phyloP scores from a whole-genome alignment of 2,329 filamentous ascomycete species.

The Xylariaceae sp. region DNA sequence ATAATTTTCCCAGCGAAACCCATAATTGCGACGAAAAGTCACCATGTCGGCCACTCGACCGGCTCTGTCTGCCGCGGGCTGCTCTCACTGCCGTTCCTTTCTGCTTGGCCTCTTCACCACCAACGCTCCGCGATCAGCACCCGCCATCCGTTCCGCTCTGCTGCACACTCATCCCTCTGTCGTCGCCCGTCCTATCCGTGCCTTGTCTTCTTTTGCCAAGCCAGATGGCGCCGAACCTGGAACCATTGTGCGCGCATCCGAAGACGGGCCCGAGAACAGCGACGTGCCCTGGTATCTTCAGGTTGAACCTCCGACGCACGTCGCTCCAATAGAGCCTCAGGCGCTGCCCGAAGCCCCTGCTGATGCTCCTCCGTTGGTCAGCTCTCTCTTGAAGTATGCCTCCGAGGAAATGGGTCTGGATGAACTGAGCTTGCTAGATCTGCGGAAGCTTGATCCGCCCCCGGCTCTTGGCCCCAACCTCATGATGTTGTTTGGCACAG shows the following conservation, averaged over 20 bases:
- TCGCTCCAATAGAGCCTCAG: slow-evolving; percentile 42
- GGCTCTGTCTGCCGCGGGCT: slow-evolving; percentile 26
- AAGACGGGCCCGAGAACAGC: slow-evolving; percentile 5
- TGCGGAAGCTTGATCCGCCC: slow-evolving; percentile 78
- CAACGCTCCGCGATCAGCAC: slow-evolving; percentile 13
- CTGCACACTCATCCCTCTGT: neutral
- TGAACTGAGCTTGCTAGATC: slow-evolving; percentile 71
- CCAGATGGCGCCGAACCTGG: neutral
- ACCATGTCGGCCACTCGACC: slow-evolving; percentile 27
- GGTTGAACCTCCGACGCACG: slow-evolving; percentile 55
- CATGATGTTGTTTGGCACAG: slow-evolving; percentile 88
- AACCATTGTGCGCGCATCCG: slow-evolving; percentile 2
- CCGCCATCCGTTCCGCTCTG: slow-evolving; percentile 14
- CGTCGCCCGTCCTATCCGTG: slow-evolving; percentile 12
- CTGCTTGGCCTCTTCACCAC: slow-evolving; percentile 28
- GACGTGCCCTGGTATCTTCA: slow-evolving; percentile 73
- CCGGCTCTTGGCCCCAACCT: slow-evolving; percentile 82
- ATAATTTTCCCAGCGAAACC: too few species aligned
- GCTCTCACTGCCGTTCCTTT: slow-evolving; percentile 29
- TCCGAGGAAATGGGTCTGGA: slow-evolving; percentile 84
- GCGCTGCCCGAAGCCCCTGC: slow-evolving; percentile 54
- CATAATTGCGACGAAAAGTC: neutral
- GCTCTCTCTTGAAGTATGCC: slow-evolving; percentile 68
- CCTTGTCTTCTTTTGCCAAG: slow-evolving; percentile 20
- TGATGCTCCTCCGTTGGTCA: slow-evolving; percentile 65